A percentile compares a stretch with the other conserved stretches of the same genome.
Evolutionary conservation across 2,329 filamentous ascomycete genomes (phyloP).

Genomic region (Biscogniauxia sp.): DNA sequence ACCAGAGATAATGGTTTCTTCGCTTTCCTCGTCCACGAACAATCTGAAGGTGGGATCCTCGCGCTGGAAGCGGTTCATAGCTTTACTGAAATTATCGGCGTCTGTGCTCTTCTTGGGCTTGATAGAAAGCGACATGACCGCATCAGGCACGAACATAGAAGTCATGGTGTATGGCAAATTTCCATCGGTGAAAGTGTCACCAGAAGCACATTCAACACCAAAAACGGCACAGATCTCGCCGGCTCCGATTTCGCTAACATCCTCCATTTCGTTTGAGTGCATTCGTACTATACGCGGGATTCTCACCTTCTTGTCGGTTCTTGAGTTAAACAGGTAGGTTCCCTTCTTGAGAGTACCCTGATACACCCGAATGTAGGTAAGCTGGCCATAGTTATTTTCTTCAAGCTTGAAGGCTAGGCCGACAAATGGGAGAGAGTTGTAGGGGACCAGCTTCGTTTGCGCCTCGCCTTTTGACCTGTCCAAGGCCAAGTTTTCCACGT

Average conservation of each 20-base stretch:
- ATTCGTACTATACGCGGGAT: slow-evolving; percentile 97
- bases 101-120: slow-evolving; percentile 93
- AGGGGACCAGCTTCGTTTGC: slow-evolving; percentile 83
- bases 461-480: slow-evolving; percentile 78
- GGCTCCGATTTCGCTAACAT: slow-evolving; percentile 86
- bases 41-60: slow-evolving; percentile 98
- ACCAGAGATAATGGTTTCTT: slow-evolving; percentile 96
- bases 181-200: slow-evolving; percentile 97
- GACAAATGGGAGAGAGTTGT: slow-evolving; percentile 91
- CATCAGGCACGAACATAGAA: slow-evolving; percentile 96
- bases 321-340: slow-evolving; percentile 87
- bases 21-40: slow-evolving; percentile 84
- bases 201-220: slow-evolving; percentile 94
- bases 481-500: slow-evolving; percentile 86
- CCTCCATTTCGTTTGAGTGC: slow-evolving; percentile 99
- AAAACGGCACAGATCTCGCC: slow-evolving; percentile 99
- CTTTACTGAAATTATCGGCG: slow-evolving; percentile 92
- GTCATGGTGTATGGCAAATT: slow-evolving; percentile 91
- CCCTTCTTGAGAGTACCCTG: slow-evolving; percentile 89
- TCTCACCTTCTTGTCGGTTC: slow-evolving; percentile 93
- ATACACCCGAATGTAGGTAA: slow-evolving; percentile 98
- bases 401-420: slow-evolving; percentile 98
- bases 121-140: slow-evolving; percentile 97
- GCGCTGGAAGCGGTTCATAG: slow-evolving; percentile 97
- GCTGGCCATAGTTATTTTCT: slow-evolving; percentile 96